phyloP scores from a whole-genome alignment of 352 stramenopile species.

The Phytophthora uliginosa region DNA sequence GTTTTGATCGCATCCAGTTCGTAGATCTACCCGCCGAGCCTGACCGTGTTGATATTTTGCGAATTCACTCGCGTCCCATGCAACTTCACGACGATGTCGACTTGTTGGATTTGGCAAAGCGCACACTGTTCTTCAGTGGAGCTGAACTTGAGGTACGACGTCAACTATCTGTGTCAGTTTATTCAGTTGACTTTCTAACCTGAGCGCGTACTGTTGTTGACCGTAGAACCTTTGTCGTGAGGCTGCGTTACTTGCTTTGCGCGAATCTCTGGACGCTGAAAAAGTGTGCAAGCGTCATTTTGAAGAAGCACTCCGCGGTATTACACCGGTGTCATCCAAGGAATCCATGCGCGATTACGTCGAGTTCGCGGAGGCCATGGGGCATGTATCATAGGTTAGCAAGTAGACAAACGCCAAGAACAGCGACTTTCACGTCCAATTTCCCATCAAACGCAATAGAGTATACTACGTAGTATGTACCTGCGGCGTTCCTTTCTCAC shows the following conservation, averaged over 20 bases:
- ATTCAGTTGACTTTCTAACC: not conserved
- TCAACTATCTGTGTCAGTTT: not conserved
- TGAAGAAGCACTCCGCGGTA: constrained; percentile 49
- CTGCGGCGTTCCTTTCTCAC: not conserved
- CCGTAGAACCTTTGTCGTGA: constrained; percentile 89
- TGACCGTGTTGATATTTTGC: constrained; percentile 76
- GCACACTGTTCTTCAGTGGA: constrained; percentile 81
- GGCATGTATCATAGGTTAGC: constrained; percentile 45
- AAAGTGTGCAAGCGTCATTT: constrained; percentile 75
- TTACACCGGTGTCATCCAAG: constrained; percentile 66
- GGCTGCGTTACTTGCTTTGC: constrained; percentile 76
- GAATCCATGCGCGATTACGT: constrained; percentile 67
- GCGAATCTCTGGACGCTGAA: constrained; percentile 70
- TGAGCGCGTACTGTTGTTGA: constrained; percentile 11
- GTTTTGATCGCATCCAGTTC: constrained; percentile 97
- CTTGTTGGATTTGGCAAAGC: constrained; percentile 55
- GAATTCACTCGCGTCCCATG: constrained; percentile 81
- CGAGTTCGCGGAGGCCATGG: constrained; percentile 73
- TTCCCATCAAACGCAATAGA: constrained; percentile 22
- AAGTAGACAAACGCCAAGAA: not conserved
- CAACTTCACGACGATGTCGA: constrained; percentile 74
- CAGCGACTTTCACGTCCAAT: not conserved
- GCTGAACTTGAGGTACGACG: constrained; percentile 88
- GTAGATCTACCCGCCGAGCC: constrained; percentile 89
- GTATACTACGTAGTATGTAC: not conserved